A percentile compares a stretch with the other conserved stretches of the same genome.
phyloP scores from a whole-genome alignment of 352 stramenopile species.

The Globisporangium radiosum region DNA sequence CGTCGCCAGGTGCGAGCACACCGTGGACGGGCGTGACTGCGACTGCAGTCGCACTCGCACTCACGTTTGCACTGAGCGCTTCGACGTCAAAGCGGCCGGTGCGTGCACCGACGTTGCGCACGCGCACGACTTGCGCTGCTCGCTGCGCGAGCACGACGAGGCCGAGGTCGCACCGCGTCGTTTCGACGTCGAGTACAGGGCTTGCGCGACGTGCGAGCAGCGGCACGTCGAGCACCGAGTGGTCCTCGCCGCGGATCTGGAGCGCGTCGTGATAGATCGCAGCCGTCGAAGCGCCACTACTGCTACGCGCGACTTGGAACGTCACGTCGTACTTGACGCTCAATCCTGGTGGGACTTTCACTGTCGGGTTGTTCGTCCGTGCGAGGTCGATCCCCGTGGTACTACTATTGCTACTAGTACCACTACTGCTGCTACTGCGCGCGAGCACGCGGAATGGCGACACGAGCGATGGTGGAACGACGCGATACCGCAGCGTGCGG shows the following conservation, averaged over 20 bases:
- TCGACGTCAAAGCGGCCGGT: conserved; percentile 44
- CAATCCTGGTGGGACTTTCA: conserved; percentile 56
- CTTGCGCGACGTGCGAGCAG: conserved; percentile 46
- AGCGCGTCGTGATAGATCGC: conserved; percentile 58
- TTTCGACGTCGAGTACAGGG: conserved; percentile 48
- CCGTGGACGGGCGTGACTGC: conserved; percentile 27
- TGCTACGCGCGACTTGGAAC: conserved; percentile 25
- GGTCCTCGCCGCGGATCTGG: conserved; percentile 51
- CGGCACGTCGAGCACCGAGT: conserved; percentile 48
- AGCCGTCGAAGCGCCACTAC: conserved; percentile 5
- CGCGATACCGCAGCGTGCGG: conserved; percentile 49
- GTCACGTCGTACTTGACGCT: conserved; percentile 55
- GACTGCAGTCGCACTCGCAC: conserved; percentile 1
- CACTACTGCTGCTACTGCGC: conserved; percentile 11
- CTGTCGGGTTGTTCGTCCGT: conserved; percentile 55
- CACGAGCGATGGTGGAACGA: conserved; percentile 38
- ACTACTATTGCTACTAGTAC: too few relatives aligned
- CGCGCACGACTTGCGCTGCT: conserved; percentile 38
- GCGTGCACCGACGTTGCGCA: conserved; percentile 42
- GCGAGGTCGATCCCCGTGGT: conserved; percentile 40
- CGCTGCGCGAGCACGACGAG: conserved; percentile 59
- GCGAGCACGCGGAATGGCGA: conserved; percentile 56
- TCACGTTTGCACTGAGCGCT: conserved; percentile 21
- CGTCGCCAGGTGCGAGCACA: conserved; percentile 22
- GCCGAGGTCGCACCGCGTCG: conserved; percentile 51